Evolutionary conservation across 305 asterid species (phyloP).

Genomic region (Andrographis paniculata): DNA sequence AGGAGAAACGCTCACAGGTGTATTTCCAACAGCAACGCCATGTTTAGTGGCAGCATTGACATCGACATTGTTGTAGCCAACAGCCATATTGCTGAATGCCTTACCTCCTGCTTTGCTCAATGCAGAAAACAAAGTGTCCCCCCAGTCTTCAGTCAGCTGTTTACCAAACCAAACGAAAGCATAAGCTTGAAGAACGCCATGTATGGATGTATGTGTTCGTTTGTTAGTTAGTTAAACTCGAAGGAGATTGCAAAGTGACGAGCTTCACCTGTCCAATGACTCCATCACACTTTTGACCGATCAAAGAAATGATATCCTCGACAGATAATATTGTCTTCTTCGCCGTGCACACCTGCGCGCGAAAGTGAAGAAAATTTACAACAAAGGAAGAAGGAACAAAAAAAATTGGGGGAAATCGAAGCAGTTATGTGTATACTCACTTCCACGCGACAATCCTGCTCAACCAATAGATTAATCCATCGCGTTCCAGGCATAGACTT

Average conservation of each 20-base stretch:
- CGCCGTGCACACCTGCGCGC: conserved; percentile 65
- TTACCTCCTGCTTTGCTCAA: conserved; percentile 91
- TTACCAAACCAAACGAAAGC: conserved; percentile 4
- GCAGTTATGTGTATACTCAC: conserved; percentile 32
- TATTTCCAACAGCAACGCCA: conserved; percentile 94
- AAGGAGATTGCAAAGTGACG: not conserved
- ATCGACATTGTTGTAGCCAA: conserved; percentile 95
- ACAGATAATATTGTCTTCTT: conserved; percentile 85
- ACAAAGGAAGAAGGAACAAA: not conserved
- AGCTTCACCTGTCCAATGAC: conserved; percentile 81
- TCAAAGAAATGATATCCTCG: conserved; percentile 75
- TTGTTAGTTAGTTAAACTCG: not conserved
- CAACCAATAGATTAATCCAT: conserved; percentile 77
- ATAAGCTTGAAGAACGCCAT: not conserved
- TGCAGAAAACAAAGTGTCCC: conserved; percentile 73
- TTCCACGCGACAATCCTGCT: conserved; percentile 90
- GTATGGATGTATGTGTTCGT: not conserved
- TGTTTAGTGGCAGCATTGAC: conserved; percentile 77
- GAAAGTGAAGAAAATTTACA: not conserved
- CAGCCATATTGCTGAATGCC: conserved; percentile 98
- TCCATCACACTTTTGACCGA: conserved; percentile 82
- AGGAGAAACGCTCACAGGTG: conserved; percentile 53
- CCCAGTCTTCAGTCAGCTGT: conserved; percentile 94
- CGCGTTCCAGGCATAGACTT: conserved; percentile 95
- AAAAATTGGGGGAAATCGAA: not conserved